Evolutionary conservation across 2,329 filamentous ascomycete species (phyloP).

Genomic region (Scytalidium sp.): DNA sequence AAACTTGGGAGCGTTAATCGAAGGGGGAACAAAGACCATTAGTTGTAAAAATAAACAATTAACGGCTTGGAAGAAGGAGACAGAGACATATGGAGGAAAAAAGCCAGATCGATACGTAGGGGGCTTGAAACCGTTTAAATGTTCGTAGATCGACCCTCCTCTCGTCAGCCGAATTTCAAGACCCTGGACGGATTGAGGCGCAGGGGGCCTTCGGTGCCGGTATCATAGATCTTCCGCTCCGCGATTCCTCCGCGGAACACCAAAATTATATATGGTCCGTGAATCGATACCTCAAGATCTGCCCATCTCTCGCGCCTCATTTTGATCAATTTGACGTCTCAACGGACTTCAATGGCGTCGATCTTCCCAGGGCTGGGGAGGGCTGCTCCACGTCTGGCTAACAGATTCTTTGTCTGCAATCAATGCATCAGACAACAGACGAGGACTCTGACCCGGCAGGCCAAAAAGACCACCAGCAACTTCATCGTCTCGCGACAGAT

Average conservation of each 20-base stretch:
- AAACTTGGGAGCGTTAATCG: conserved; percentile 26
- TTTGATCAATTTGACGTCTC: conserved; percentile 1
- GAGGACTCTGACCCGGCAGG: conserved; percentile 6
- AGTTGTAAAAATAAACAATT: conserved; percentile 2
- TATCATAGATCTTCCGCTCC: background rate
- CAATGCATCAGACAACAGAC: conserved; percentile 21
- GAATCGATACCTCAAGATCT: conserved; percentile 1
- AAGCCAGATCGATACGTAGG: too few species aligned
- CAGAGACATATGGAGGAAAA: too few species aligned
- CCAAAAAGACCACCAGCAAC: conserved; percentile 18
- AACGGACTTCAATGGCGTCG: conserved; percentile 25
- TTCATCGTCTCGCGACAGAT: conserved; percentile 16
- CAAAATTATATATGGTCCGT: background rate
- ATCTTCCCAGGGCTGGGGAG: conserved; percentile 24
- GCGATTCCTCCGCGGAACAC: background rate
- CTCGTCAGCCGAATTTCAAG: conserved; percentile 1
- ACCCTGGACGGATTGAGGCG: background rate
- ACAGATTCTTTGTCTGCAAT: conserved; percentile 27
- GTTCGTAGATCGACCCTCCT: conserved; percentile 2
- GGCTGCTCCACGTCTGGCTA: conserved; percentile 21
- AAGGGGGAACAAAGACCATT: conserved; percentile 24
- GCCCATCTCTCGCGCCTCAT: conserved; percentile 3
- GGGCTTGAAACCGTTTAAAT: conserved; percentile 1
- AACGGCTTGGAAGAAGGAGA: too few species aligned
- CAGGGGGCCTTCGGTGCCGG: background rate